A percentile compares a stretch with the other conserved stretches of the same genome.
Evolutionary conservation across 2,329 filamentous ascomycete genomes (phyloP).

Genomic region (Aphanocladium album): DNA sequence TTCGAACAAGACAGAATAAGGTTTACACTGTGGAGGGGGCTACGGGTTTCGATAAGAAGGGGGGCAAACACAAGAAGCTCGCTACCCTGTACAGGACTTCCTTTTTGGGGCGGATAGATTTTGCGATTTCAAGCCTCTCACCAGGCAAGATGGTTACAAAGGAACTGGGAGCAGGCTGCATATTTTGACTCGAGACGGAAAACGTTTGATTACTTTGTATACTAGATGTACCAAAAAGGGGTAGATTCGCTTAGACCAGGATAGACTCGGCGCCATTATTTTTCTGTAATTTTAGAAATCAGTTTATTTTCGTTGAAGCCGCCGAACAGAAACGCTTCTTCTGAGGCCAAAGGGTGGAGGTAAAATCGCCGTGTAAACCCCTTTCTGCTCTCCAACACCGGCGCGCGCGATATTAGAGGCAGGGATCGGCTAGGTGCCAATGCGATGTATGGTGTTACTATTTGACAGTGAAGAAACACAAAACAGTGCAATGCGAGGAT

Average conservation of each 20-base stretch:
- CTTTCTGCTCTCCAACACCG: no score
- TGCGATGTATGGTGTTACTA: not conserved
- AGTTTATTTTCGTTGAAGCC: no score
- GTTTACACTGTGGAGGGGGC: not conserved
- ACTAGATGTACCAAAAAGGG: not conserved
- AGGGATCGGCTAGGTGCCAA: not conserved
- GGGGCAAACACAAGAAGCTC: not conserved
- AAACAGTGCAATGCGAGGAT: not conserved
- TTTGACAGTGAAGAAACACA: not conserved
- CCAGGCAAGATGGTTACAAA: not conserved
- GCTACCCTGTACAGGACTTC: not conserved
- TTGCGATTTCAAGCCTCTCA: not conserved
- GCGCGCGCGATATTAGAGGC: not conserved
- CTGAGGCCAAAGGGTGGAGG: no score
- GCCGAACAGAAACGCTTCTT: no score
- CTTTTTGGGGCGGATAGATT: not conserved
- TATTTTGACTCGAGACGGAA: not conserved
- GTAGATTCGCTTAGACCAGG: slow-evolving; percentile 8
- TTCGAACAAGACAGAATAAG: not conserved
- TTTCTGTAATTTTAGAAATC: not conserved
- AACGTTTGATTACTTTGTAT: not conserved
- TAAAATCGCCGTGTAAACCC: no score
- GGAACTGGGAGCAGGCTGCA: not conserved
- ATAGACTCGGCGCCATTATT: slow-evolving; percentile 8
- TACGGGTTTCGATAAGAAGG: not conserved